A percentile compares a stretch with the other conserved stretches of the same genome.
Evolutionary conservation across 2,329 filamentous ascomycete species (phyloP).

Genomic region (Colletotrichum sp.): DNA sequence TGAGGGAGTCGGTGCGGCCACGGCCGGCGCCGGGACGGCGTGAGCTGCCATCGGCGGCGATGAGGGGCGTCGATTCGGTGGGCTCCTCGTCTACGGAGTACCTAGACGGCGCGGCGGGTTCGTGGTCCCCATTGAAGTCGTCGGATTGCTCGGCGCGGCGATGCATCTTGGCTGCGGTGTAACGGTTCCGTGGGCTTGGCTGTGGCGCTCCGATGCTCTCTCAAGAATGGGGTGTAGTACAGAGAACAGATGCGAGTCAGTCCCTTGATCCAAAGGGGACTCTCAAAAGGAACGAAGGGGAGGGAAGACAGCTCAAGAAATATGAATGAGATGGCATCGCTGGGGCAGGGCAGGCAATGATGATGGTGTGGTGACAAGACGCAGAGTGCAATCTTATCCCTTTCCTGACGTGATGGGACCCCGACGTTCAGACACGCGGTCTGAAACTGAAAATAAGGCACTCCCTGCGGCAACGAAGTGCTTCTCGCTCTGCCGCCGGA

Average conservation of each 20-base stretch:
- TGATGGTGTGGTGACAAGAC: neutral
- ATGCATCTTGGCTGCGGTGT: conserved; percentile 5
- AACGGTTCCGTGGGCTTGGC: neutral
- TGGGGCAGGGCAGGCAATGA: neutral
- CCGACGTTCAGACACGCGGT: neutral
- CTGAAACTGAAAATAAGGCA: neutral
- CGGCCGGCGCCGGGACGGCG: neutral
- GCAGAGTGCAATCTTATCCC: conserved; percentile 5
- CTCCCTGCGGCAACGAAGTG: neutral
- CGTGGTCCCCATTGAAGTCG: neutral
- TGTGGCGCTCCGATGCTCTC: neutral
- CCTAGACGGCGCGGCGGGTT: neutral
- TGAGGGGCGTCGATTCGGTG: conserved; percentile 11
- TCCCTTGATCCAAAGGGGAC: neutral
- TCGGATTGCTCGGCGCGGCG: neutral
- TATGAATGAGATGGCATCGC: neutral
- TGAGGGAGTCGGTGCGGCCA: conserved; percentile 3
- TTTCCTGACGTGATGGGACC: conserved; percentile 2
- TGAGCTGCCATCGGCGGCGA: neutral
- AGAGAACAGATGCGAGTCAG: neutral
- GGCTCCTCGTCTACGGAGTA: neutral
- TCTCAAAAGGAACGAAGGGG: neutral
- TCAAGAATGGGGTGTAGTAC: neutral
- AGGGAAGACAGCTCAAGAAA: neutral
- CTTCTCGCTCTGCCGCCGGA: neutral